Evolutionary conservation across 768 basidiomycete species (phyloP), one percentile per base, ranked within the genome.

Genomic region (Trametopsis cervina): DNA sequence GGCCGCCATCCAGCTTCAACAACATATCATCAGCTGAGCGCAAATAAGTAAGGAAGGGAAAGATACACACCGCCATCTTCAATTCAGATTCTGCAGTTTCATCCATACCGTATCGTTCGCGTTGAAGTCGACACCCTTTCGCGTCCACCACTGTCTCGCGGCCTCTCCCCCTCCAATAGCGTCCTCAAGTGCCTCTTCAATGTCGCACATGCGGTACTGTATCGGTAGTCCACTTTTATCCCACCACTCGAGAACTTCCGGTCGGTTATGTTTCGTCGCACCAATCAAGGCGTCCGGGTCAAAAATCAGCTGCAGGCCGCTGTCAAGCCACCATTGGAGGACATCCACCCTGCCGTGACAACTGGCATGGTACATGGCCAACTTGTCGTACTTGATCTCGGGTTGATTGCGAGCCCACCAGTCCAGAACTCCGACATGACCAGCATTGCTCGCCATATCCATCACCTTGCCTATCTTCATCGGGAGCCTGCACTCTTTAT

Each of bases 171-270:
- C 84, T 6, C 83, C 83, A 43, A 89, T 85, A 0, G 86, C 83
- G 55, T 93, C 90, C 61, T 92, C 90, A 56, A 93, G 63, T 2
- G 90, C 90, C 69, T 92, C 90, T 60, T 94, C 90, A 42, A 94
- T 81, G 62, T 94, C 90, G 60, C 90, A 92, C 76, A 90, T 81
- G 45, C 91, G 78, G 65, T 90, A 94, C 57, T 87, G 85, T 49
- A 92, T 80, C 3, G 85, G 75, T 42, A 92, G 69, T 5, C 84
- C 84, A 36, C 78, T 84, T 58, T 76, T 77, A 53, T 87, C 77
- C 91, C 91, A 93, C 90, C 90, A 94, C 52, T 89, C 83, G 20
- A 94, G 67, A 24, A 90, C 85, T 54, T 85, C 84, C 21, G 84
- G 82, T 35, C 85, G 75, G 54, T 90, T 88, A 63, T 89, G 81